Conservation (phyloP, 1,284 basidiomycete genomes). For the Microbotryomycetes sp. region DNA sequence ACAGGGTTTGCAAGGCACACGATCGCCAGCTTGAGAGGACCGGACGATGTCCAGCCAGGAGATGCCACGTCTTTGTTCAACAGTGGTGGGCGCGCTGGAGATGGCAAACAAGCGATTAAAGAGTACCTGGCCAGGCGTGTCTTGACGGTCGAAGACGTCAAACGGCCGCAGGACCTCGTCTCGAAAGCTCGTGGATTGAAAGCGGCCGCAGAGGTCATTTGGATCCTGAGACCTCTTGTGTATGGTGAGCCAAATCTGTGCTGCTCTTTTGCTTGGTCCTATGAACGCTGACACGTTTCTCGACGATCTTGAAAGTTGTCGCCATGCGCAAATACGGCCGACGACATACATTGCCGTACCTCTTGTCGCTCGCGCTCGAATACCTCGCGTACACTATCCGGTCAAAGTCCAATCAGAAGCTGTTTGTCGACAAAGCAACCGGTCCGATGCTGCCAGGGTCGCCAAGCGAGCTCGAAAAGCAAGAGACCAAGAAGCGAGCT, state of each 20-base stretch:
- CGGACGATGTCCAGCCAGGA: constrained; percentile 21
- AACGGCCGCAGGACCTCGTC: constrained; percentile 36
- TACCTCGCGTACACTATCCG: constrained; percentile 36
- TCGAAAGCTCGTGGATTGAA: constrained; percentile 27
- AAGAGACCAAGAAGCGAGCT: constrained; percentile 40
- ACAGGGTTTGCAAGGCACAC: background rate
- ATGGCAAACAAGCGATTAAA: constrained; percentile 25
- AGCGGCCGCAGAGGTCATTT: constrained; percentile 36
- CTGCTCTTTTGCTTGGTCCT: background rate
- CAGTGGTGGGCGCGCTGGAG: constrained; percentile 7
- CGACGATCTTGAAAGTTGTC: constrained; percentile 21
- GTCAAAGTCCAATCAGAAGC: constrained; percentile 10
- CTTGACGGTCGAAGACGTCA: constrained; percentile 35
- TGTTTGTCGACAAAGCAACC: constrained; percentile 12
- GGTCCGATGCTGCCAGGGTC: constrained; percentile 21
- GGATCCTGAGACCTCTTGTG: constrained; percentile 38
- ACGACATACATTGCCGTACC: constrained; percentile 35
- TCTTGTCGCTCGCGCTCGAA: constrained; percentile 38
- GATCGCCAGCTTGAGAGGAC: background rate
- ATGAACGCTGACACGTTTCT: background rate
- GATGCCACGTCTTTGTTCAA: background rate
- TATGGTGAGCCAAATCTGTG: constrained; percentile 32
- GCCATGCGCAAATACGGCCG: constrained; percentile 36
- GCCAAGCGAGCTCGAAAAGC: constrained; percentile 39
- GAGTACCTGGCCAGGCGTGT: constrained; percentile 35